A percentile compares a stretch with the other conserved stretches of the same genome.
These are phyloP conservation scores for Purpureocillium lavendulum DNA, from an alignment of 2,329 filamentous ascomycete species.

Conservation along the genomic window DNA sequence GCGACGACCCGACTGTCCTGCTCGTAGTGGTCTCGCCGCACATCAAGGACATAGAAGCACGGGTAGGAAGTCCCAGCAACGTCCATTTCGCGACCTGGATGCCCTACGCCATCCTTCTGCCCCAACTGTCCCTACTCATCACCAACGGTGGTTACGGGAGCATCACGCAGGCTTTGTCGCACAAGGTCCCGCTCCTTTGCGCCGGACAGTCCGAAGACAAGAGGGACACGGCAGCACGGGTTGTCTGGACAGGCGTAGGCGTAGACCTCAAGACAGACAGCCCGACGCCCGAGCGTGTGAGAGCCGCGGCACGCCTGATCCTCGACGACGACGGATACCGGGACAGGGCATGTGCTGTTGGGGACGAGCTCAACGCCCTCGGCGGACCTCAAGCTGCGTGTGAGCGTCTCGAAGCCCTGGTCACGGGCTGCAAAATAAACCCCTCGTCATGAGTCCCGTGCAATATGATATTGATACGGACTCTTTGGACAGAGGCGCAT, in stretches of 20 bases:
- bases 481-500: too few relatives aligned
- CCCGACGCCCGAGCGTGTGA: conserved; percentile 17
- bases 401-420: conserved; percentile 19
- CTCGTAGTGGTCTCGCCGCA: conserved; percentile 25
- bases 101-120: conserved; percentile 25
- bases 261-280: conserved; percentile 27
- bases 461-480: too few relatives aligned
- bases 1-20: conserved; percentile 15
- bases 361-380: conserved; percentile 18
- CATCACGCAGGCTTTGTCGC: conserved; percentile 24
- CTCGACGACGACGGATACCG: conserved; percentile 14
- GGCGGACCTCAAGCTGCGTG: conserved; percentile 17
- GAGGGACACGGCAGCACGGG: conserved; percentile 25
- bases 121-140: conserved; percentile 22
- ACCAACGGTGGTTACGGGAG: conserved; percentile 29
- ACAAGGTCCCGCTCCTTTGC: conserved; percentile 25
- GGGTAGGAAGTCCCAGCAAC: conserved; percentile 14
- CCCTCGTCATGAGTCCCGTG: too few relatives aligned
- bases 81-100: conserved; percentile 24
- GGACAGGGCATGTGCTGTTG: conserved; percentile 12
- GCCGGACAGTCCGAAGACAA: conserved; percentile 28
- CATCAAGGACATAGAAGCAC: conserved; percentile 14
- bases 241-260: conserved; percentile 21
- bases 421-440: not conserved
- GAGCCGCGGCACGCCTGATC: conserved; percentile 14